Evolutionary conservation across 2,329 filamentous ascomycete species (phyloP), one percentile per base, ranked within the genome.

Genomic region (Colletotrichum lindemuthianum): DNA sequence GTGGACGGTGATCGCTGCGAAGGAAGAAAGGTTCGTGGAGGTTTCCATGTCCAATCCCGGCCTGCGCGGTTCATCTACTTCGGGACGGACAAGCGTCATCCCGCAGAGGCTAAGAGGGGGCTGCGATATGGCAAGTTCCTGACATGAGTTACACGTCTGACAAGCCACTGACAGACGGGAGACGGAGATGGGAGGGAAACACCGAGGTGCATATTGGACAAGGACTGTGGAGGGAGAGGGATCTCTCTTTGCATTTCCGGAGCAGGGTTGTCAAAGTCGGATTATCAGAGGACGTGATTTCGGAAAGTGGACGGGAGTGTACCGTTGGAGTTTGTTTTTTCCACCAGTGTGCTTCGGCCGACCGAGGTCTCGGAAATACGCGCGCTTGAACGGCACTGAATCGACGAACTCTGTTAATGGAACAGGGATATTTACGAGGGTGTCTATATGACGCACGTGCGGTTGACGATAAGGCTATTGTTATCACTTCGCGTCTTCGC

Each of bases 1-100:
- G 4, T 24, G 24, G 24, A 24, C 24, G 24, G 24, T 24, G 32
- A 50, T 45, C 59, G 52, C 53, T 24, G 44, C 33, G 53, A 34
- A 15, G 47, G 49, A 53, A 47, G 49, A 32, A 48, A 37, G 40
- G 40, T 34, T 37, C 40, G 54, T 49, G 60, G 59, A 49, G 41
- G 45, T 41, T 54, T 44, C 50, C 44, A 40, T 36, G 32, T 36
- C 41, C 55, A 58, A 58, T 58, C 33, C 45, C 37, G 15, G 52
- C 10, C 24, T 24, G 24, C 24, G 24, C 5, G 24, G 24, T 24
- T 10, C 40, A 37, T 24, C 10, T 50, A 40, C 24, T 15, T 40
- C 39, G 33, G 37, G 44, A 60, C 57, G 57, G 61, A 55, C 61
- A 64, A 64, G 56, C 44, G 60, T 64, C 60, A 60, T 60, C 37